Evolutionary conservation across 371 early-diverging fungal species (phyloP).

Genomic region (Apophysomyces variabilis): DNA sequence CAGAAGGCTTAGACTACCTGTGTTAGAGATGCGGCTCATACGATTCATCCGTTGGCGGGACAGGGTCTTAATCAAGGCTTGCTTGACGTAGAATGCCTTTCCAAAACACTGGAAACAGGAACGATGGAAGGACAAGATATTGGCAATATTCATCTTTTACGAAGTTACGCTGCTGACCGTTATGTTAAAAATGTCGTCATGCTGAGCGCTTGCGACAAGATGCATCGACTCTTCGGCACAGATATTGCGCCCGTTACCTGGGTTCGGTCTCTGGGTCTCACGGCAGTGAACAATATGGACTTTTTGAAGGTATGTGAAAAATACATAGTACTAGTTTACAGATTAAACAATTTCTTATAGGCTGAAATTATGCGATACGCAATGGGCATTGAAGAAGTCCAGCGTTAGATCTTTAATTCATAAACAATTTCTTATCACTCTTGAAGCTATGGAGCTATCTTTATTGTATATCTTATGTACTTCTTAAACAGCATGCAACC

Average conservation of each 20-base stretch:
- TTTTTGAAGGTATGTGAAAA: slow-evolving; percentile 56
- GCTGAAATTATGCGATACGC: slow-evolving; percentile 68
- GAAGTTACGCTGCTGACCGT: slow-evolving; percentile 78
- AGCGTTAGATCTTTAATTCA: neutral
- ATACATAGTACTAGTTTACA: neutral
- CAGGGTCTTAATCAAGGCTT: slow-evolving; percentile 96
- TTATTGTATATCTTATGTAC: too few species aligned
- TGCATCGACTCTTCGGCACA: slow-evolving; percentile 78
- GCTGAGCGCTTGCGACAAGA: slow-evolving; percentile 83
- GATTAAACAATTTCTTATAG: slow-evolving; percentile 21
- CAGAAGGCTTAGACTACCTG: neutral
- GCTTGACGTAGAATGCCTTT: slow-evolving; percentile 80
- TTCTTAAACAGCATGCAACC: too few species aligned
- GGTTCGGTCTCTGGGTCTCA: slow-evolving; percentile 72
- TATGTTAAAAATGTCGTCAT: slow-evolving; percentile 83
- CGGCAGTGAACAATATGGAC: slow-evolving; percentile 63
- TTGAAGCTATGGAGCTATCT: too few species aligned
- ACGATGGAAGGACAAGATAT: slow-evolving; percentile 80
- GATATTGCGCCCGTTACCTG: slow-evolving; percentile 64
- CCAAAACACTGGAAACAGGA: slow-evolving; percentile 65
- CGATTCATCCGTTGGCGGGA: slow-evolving; percentile 95
- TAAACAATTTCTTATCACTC: too few species aligned
- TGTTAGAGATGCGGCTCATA: slow-evolving; percentile 93
- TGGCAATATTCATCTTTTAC: slow-evolving; percentile 66
- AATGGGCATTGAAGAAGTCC: slow-evolving; percentile 58